Base-by-base conservation (phyloP, 345 rosid species). In the sweet orange (Citrus sinensis) region DNA sequence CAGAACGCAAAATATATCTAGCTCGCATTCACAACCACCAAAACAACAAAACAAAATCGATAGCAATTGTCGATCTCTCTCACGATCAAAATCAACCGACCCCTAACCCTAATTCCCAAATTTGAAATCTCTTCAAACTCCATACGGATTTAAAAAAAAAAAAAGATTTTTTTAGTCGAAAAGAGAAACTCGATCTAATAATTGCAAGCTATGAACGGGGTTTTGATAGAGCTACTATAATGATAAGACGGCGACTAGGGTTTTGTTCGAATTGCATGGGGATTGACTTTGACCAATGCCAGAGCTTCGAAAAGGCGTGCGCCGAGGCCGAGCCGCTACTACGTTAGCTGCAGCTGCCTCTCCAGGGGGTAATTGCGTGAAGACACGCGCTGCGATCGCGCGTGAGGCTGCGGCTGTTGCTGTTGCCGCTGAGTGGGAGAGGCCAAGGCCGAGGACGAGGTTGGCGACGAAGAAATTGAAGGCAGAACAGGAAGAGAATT, bases 221-320 rank as follows among this genome's bases (percentile, higher is more conserved):
- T 64, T 32, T 49, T 75, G 42, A 75, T 22, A 49, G 78, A 74
- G 59, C 67, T 60, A 27, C 20, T 62, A 62, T 64, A 63, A 75
- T 71, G 79, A 91, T 91, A 92, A 85, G 87, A 85, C 79, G 81
- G 59, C 74, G 75, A 54, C 68, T 80, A 55, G 79, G 80, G 80
- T 83, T 79, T 61, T 84, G 85, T 87, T 81, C 83, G 71, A 87
- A 79, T 90, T 93, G 94, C 87, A 90, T 91, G 89, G 94, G 90
- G 91, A 65, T 75, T 75, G 71, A 75, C 49, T 80, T 83, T 87
- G 89, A 84, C 92, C 83, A 82, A 96, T 96, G 98, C 98, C 98
- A 76, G 94, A 88, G 88, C 95, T 89, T 87, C 97, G 94, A 85
- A 88, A 90, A 78, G 93, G 93, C 84, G 91, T 85, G 64, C 94